phyloP scores from a whole-genome alignment of 257 asterid species.

The Przewalskia tangutica region DNA sequence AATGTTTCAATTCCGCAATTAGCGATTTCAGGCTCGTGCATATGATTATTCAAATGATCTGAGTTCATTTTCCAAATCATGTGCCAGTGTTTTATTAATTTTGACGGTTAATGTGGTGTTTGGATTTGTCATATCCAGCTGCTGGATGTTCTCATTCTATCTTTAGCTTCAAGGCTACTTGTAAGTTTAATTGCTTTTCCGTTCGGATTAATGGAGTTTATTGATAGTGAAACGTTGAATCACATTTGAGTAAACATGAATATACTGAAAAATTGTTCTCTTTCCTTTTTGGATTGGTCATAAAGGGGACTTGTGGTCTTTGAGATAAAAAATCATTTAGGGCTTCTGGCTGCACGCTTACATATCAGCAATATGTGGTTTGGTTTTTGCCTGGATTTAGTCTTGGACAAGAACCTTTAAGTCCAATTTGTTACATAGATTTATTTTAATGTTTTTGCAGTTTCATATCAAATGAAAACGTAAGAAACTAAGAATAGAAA shows the following conservation, averaged over 20 bases:
- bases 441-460: neutral
- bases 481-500: neutral
- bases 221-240: neutral
- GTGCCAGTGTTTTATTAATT: neutral
- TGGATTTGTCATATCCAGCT: neutral
- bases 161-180: neutral
- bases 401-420: neutral
- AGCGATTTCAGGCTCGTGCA: neutral
- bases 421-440: too few relatives aligned
- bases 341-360: neutral
- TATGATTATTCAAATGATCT: neutral
- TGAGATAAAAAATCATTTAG: neutral
- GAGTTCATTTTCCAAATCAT: neutral
- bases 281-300: neutral
- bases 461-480: neutral
- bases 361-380: neutral
- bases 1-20: neutral
- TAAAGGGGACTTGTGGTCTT: neutral
- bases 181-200: neutral
- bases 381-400: neutral
- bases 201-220: neutral
- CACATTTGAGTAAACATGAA: neutral
- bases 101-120: neutral
- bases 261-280: neutral
- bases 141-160: neutral